Evolutionary conservation across 1,284 basidiomycete species (phyloP).

Genomic region (Cryptococcus floricola): DNA sequence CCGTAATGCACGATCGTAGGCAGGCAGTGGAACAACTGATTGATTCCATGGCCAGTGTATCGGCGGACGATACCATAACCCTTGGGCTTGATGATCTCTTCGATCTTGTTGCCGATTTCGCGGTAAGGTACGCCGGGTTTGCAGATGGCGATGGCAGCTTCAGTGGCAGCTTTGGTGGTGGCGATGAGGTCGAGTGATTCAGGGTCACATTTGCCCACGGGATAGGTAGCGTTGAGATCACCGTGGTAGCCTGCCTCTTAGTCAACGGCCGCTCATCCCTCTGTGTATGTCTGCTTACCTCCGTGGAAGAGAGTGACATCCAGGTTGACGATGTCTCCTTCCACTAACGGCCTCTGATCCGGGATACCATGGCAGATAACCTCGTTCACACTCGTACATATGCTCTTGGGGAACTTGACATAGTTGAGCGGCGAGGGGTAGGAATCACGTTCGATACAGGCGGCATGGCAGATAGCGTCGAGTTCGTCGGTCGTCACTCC

Average conservation of each 20-base stretch:
- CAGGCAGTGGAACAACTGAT: conserved; percentile 57
- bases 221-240: conserved; percentile 81
- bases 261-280: neutral
- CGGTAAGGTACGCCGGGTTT: conserved; percentile 82
- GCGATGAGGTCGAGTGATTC: conserved; percentile 76
- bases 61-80: conserved; percentile 79
- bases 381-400: conserved; percentile 95
- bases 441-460: conserved; percentile 80
- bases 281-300: neutral
- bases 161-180: conserved; percentile 72
- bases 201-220: conserved; percentile 79
- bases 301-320: conserved; percentile 55
- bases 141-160: conserved; percentile 82
- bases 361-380: conserved; percentile 97
- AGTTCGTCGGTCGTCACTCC: conserved; percentile 95
- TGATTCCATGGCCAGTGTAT: conserved; percentile 88
- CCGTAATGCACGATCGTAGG: conserved; percentile 52
- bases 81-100: conserved; percentile 72
- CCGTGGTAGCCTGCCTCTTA: conserved; percentile 63
- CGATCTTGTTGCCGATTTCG: conserved; percentile 55
- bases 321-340: conserved; percentile 92
- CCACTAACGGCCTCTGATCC: conserved; percentile 69
- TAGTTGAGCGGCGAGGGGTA: conserved; percentile 96
- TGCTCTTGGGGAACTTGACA: conserved; percentile 86
- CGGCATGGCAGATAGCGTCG: conserved; percentile 93